Base-by-base conservation (phyloP, 1,139 yeast species). In the Kurtzmaniella natalensis region DNA sequence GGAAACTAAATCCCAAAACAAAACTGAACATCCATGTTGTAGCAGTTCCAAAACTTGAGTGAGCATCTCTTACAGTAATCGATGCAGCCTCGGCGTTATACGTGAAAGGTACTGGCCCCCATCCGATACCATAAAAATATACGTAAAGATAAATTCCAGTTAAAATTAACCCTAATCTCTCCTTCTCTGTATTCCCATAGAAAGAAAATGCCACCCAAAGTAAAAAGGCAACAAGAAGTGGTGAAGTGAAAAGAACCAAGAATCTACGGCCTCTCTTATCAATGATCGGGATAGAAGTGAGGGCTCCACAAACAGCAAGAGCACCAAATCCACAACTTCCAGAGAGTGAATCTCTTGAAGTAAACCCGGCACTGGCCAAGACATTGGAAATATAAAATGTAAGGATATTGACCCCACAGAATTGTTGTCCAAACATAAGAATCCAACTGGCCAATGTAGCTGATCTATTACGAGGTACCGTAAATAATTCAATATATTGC, bases 321-420 rank as follows among this genome's bases (percentile, higher is more conserved):
- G 33, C 39, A 23, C 47, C 47, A 29, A 44, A 37, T 4, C 47
- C 47, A 18, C 35, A 30, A 33, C 40, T 36, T 7, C 47, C 47
- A 8, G 43, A 33, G 14, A 44, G 31, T 4, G 47, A 42, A 25
- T 22, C 33, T 8, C 28, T 27, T 21, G 37, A 23, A n/a, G 35
- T 13, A 31, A 41, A 36, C 3, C 47, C 47, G 16, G 46, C 39
- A 19, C 28, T 34, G 10, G 35, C 43, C 31, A 41, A 40, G 5
- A 48, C 35, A 39, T 49, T 36, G 41, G 44, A 20, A 10, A 32
- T 37, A 22, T 37, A 37, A 15, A 23, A 24, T 4, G 28, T 32
- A 8, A 37, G 25, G 9, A 37, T 29, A 25, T 37, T 37, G 5
- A 37, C 39, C 4, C 39, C 39, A 15, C 39, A 33, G 20, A 26